Conservation (phyloP, 306 rosid species). For the Styphnolobium japonicum region DNA sequence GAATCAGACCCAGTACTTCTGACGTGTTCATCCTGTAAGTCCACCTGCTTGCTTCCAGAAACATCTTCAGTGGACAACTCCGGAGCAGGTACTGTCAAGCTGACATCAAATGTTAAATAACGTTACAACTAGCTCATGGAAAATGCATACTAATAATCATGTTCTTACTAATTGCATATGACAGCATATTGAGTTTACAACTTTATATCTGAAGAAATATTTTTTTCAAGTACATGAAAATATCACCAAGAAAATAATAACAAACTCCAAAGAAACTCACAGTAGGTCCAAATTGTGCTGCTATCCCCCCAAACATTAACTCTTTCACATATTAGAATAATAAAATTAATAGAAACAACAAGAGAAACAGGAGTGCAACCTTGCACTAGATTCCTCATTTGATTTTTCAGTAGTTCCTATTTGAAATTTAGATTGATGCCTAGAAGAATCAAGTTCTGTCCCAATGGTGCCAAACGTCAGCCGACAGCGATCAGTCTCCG, state of each 20-base stretch:
- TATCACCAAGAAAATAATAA: not conserved
- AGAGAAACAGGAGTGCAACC: constrained; percentile 46
- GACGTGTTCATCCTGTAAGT: constrained; percentile 51
- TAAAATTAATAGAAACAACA: not conserved
- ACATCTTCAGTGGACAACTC: constrained; percentile 62
- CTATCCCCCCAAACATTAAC: not conserved
- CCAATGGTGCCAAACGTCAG: constrained; percentile 95
- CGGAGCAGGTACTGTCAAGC: constrained; percentile 54
- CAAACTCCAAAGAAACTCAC: not conserved
- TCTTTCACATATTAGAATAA: not conserved
- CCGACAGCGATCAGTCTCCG: constrained; percentile 72
- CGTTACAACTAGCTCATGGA: not conserved
- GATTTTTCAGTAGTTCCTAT: constrained; percentile 50
- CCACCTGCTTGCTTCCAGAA: constrained; percentile 56
- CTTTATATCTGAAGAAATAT: not conserved
- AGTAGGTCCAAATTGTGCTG: not conserved
- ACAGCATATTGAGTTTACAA: not conserved
- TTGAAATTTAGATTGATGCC: constrained; percentile 44
- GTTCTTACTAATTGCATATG: not conserved
- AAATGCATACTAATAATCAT: not conserved
- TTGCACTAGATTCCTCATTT: constrained; percentile 49
- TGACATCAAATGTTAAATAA: constrained; percentile 40
- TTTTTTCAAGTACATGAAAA: not conserved
- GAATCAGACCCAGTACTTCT: constrained; percentile 60
- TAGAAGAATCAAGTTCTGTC: constrained; percentile 53